Evolutionary conservation across 805 yeast genomes (phyloP), one percentile per base, ranked within the genome.

Genomic region (Torulaspora maleeae): DNA sequence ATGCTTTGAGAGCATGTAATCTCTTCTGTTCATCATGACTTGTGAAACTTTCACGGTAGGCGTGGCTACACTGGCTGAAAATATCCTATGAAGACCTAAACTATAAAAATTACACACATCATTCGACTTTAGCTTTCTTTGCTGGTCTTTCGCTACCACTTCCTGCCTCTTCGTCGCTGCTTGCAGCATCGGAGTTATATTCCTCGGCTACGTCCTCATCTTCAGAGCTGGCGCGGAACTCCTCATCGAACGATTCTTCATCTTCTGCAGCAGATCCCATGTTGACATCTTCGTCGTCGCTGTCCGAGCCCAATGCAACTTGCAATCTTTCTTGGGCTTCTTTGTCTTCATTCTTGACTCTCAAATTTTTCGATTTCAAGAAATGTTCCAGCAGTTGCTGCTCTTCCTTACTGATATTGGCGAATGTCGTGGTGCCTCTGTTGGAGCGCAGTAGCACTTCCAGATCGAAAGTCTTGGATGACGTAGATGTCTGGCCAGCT

Each of bases 391-490:
- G 73, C 2, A 78, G 69, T 41, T 77, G 79, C 66, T 90, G 98
- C 61, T 93, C 99, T 52, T 87, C 96, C 63, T 88, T 80, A 50
- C 83, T 83, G 54, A 93, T 85, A 59, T 86, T 87, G 52, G 95
- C 95, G 66, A 93, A 91, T 33, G 81, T 80, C 54, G 90, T 93
- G 12, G 86, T 73, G 41, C 79, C 82, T 37, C 75, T 73, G 34
- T 83, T 81, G 33, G 79, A 77, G 52, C 83, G 77, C 47, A 90
- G 70, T 24, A 74, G 74, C 42, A 93, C 79, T 54, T 91, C 93
- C 70, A 93, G 71, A 67, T 93, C 99, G 67, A 93, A 93, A 0
- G 98, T 93, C 61, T 96, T 80, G 25, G 95, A 83, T 2, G 82
- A 70, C 1, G 87, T 75, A 1, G 80, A 77, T 1, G 89, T 81